Conservation (phyloP, 1,284 basidiomycete genomes). For the Cryptococcus neoformans region DNA sequence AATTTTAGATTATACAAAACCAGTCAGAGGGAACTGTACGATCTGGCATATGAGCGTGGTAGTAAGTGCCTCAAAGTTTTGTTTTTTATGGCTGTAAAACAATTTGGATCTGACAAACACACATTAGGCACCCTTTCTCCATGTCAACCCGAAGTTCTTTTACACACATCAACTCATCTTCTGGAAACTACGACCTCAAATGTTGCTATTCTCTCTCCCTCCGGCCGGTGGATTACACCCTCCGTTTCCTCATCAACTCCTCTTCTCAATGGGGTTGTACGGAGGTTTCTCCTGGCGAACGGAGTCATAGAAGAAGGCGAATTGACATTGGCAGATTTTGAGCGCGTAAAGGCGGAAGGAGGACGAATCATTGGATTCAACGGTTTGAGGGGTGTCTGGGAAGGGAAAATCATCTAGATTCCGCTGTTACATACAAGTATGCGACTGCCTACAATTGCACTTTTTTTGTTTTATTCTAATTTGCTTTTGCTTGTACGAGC, state of each 20-base stretch:
- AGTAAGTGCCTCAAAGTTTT: constrained; percentile 17
- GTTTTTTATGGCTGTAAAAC: not conserved
- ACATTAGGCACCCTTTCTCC: constrained; percentile 1
- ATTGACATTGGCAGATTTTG: constrained; percentile 25
- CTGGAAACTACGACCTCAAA: constrained; percentile 45
- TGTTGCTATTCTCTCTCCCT: constrained; percentile 30
- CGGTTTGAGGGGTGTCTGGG: constrained; percentile 25
- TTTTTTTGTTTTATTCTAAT: not conserved
- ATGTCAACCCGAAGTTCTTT: constrained; percentile 30
- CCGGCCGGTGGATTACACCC: constrained; percentile 36
- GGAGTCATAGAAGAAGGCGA: constrained; percentile 27
- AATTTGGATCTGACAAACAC: not conserved
- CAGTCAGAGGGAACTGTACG: constrained; percentile 32
- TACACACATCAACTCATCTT: constrained; percentile 27
- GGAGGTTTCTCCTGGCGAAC: constrained; percentile 25
- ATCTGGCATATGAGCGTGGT: constrained; percentile 23
- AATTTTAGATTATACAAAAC: constrained; percentile 39
- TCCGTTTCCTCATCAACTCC: constrained; percentile 9
- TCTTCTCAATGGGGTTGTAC: constrained; percentile 38
- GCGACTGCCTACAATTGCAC: not conserved
- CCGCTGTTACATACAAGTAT: not conserved
- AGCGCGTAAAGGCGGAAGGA: constrained; percentile 14
- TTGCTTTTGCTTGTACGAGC: not conserved
- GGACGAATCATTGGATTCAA: constrained; percentile 42
- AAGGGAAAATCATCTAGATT: not conserved